phyloP scores from a whole-genome alignment of 441 rosid genomes.

The Populus trichocarpa region DNA sequence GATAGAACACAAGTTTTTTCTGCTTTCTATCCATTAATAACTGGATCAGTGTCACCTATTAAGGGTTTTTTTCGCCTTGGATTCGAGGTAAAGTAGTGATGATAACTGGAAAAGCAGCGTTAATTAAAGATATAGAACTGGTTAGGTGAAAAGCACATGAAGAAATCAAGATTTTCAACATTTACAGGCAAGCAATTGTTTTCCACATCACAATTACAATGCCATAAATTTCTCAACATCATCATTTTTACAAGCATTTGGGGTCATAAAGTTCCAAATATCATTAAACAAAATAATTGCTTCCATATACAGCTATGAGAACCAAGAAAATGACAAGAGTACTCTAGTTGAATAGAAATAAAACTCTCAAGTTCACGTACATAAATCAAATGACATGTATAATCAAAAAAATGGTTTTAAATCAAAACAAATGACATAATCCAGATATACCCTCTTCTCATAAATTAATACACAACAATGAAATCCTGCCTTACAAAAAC shows the following conservation, averaged over 20 bases:
- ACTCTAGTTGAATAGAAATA: too few relatives aligned
- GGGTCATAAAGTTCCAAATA: neutral
- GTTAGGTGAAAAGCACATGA: too few relatives aligned
- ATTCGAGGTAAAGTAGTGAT: too few relatives aligned
- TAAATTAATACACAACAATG: constrained; percentile 21
- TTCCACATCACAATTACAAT: neutral
- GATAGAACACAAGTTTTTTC: neutral
- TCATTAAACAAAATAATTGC: neutral
- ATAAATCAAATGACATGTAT: constrained; percentile 19
- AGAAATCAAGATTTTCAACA: neutral
- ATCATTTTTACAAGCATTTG: neutral
- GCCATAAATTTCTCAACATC: neutral
- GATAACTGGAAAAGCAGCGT: neutral
- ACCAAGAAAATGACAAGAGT: too few relatives aligned
- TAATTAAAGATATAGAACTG: too few relatives aligned
- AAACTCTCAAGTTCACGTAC: neutral
- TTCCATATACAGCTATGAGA: neutral
- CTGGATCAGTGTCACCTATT: too few relatives aligned
- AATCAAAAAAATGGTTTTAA: constrained; percentile 37
- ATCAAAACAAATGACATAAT: constrained; percentile 27
- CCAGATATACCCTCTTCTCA: constrained; percentile 19
- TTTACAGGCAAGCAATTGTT: neutral
- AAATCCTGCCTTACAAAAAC: constrained; percentile 40
- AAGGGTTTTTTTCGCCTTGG: too few relatives aligned
- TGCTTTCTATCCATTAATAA: too few relatives aligned